phyloP scores from a whole-genome alignment of 352 stramenopile species.

The Elongisporangium undulatum region DNA sequence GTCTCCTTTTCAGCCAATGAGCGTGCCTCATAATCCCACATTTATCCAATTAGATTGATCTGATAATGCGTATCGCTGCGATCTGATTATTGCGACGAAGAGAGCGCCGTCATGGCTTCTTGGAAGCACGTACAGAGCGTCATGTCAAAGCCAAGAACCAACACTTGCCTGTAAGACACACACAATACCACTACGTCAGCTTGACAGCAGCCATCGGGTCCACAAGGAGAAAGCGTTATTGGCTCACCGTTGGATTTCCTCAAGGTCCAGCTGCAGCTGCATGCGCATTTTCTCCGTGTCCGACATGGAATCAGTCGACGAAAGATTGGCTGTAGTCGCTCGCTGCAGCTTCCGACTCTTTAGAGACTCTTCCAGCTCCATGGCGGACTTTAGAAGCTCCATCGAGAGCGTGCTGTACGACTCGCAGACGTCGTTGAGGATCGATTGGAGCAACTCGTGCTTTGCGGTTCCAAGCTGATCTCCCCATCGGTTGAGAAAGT shows the following conservation, averaged over 20 bases:
- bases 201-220: neutral
- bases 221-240: neutral
- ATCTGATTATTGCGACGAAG: constrained; percentile 1
- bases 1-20: constrained; percentile 15
- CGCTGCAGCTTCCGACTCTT: constrained; percentile 85
- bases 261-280: constrained; percentile 71
- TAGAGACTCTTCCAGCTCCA: constrained; percentile 83
- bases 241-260: constrained; percentile 62
- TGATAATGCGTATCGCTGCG: neutral
- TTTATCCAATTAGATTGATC: neutral
- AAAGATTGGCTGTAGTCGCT: constrained; percentile 19
- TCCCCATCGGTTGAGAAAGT: constrained; percentile 75
- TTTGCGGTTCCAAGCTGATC: constrained; percentile 35
- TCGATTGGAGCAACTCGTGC: constrained; percentile 41
- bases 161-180: constrained; percentile 35
- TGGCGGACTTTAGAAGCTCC: constrained; percentile 70
- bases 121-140: constrained; percentile 24
- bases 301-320: constrained; percentile 29
- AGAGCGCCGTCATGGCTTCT: constrained; percentile 12
- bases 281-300: constrained; percentile 87
- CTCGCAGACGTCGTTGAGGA: constrained; percentile 56
- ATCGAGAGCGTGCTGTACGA: constrained; percentile 61
- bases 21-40: neutral
- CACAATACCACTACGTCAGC: constrained; percentile 1
- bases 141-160: constrained; percentile 38